Conservation (phyloP, 805 yeast species). For the Wickerhamiella siamensis region DNA sequence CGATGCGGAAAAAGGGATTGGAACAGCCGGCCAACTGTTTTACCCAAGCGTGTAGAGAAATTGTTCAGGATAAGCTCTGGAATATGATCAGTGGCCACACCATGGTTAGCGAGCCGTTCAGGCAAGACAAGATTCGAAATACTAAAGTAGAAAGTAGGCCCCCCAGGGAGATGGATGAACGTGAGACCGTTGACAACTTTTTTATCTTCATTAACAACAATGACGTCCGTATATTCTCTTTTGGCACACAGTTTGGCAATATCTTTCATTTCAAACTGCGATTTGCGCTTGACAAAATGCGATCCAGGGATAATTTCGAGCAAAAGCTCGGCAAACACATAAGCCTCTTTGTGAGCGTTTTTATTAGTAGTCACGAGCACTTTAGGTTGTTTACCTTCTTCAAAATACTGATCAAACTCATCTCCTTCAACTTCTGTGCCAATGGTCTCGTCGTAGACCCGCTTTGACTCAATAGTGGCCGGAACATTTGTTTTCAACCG, state of each 20-base stretch:
- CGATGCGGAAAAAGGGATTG: slow-evolving; percentile 83
- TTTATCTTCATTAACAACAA: slow-evolving; percentile 88
- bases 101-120: slow-evolving; percentile 70
- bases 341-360: slow-evolving; percentile 71
- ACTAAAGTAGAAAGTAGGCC: slow-evolving; percentile 89
- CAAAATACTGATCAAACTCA: slow-evolving; percentile 43
- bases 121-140: slow-evolving; percentile 64
- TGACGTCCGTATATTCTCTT: slow-evolving; percentile 73
- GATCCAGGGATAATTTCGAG: slow-evolving; percentile 76
- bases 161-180: slow-evolving; percentile 84
- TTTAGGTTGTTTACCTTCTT: slow-evolving; percentile 53
- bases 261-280: slow-evolving; percentile 70
- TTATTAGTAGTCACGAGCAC: slow-evolving; percentile 81
- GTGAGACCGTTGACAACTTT: slow-evolving; percentile 85
- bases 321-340: slow-evolving; percentile 75
- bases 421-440: slow-evolving; percentile 32
- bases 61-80: slow-evolving; percentile 90
- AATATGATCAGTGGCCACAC: slow-evolving; percentile 74
- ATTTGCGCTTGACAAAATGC: slow-evolving; percentile 75
- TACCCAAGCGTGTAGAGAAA: slow-evolving; percentile 83
- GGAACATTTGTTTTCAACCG: slow-evolving; percentile 69
- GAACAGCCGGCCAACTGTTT: slow-evolving; percentile 82
- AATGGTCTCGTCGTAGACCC: slow-evolving; percentile 80
- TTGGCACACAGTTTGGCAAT: slow-evolving; percentile 73
- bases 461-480: slow-evolving; percentile 65